phyloP scores from a whole-genome alignment of 179 eudicot genomes.

The Vitellaria paradoxa region DNA sequence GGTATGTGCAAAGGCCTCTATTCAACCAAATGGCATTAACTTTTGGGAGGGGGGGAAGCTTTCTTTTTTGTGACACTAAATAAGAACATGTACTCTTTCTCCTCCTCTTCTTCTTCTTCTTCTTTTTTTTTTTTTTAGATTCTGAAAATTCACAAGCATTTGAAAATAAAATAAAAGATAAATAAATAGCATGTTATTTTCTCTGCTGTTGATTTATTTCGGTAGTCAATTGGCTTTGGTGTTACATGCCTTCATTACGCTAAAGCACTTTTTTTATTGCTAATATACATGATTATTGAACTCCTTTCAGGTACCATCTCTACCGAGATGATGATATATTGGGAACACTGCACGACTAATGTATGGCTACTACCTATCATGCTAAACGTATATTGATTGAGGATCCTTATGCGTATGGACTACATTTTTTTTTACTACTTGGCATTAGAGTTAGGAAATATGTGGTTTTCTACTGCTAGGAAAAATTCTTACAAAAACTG shows the following conservation, averaged over 20 bases:
- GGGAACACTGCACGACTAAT: slow-evolving; percentile 70
- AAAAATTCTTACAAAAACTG: neutral
- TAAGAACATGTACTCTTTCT: no score
- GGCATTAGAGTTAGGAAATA: neutral
- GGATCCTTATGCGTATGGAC: neutral
- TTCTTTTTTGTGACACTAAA: no score
- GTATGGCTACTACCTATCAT: slow-evolving; percentile 10
- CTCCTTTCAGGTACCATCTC: slow-evolving; percentile 61
- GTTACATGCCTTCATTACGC: neutral
- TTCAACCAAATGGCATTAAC: no score
- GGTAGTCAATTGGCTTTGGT: neutral
- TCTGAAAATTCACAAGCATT: no score
- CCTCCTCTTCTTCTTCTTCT: no score
- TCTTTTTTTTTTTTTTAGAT: no score
- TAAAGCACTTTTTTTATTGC: neutral
- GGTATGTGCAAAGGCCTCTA: no score
- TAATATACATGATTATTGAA: neutral
- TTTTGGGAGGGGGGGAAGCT: no score
- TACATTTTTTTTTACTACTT: neutral
- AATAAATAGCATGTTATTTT: neutral
- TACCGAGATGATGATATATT: slow-evolving; percentile 76
- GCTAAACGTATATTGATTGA: neutral
- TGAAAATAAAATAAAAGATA: neutral
- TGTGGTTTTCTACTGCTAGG: neutral
- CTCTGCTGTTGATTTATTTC: neutral